Evolutionary conservation across 1,284 basidiomycete species (phyloP), one percentile per base, ranked within the genome.

Genomic region (Papiliotrema terrestris): DNA sequence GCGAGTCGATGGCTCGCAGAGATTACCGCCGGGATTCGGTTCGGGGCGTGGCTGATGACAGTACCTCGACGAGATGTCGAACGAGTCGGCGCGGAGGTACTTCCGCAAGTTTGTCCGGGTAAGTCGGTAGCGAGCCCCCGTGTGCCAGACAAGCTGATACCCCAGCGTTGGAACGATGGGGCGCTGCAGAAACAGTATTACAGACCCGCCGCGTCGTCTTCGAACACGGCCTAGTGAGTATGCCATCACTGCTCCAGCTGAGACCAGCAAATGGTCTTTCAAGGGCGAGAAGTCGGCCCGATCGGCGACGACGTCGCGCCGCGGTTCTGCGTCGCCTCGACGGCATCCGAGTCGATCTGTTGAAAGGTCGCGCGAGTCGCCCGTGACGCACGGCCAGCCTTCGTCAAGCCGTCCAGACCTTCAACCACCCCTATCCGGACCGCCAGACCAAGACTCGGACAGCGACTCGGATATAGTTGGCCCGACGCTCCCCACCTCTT

Each of bases 101-200:
- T 77, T 77, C 51, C 63, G 70, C 39, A 72, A 71, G 49, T 77
- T 77, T 48, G 69, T 74, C 26, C 54, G 72, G 37, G 69, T 71
- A 32, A 53, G 69, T 61, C 32, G n/a, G 29, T 17, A 19, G 37
- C 14, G 29, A 3, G 25, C n/a, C 1, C 35, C 26, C 23, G 6
- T 41, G 43, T 20, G 17, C 22, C 29, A 32, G n/a, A 37, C 53
- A 14, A 45, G 37, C 46, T 43, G 36, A 26, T 22, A 26, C 15
- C 14, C 29, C 6, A 73, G 65, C 60, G 74, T 39, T 77, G 75
- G 75, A 77, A 77, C 51, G 67, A 73, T 52, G 71, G 73, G 26
- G 66, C 67, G 13, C 63, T 77, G 2, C 57, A 65, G 4, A 49
- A 60, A 9, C 52, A 60, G 29, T 73, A 68, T 49, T 76, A 76